Evolutionary conservation across 352 stramenopile genomes (phyloP).

Genomic region (Globisporangium takayamanum): DNA sequence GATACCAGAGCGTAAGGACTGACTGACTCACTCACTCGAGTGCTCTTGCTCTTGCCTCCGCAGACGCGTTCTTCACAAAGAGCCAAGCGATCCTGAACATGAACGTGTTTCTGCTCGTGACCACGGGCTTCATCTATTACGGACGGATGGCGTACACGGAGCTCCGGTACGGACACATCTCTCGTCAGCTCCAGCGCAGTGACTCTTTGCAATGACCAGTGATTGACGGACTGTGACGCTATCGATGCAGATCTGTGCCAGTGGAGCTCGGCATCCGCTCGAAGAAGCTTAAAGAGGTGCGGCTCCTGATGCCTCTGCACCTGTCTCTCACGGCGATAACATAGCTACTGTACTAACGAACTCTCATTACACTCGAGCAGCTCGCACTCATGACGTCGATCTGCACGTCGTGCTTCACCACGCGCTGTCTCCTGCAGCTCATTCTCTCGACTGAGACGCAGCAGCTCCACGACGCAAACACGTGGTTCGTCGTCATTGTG

Average conservation of each 20-base stretch:
- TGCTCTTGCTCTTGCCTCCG: not conserved
- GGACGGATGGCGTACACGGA: slow-evolving; percentile 77
- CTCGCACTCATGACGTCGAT: slow-evolving; percentile 74
- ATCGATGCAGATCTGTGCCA: slow-evolving; percentile 49
- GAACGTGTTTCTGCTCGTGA: slow-evolving; percentile 76
- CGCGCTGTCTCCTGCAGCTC: slow-evolving; percentile 62
- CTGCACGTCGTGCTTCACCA: slow-evolving; percentile 81
- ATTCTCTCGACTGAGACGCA: slow-evolving; percentile 58
- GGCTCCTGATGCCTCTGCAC: not conserved
- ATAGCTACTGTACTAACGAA: not conserved
- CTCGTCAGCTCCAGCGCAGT: not conserved
- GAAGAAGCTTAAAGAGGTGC: slow-evolving; percentile 74
- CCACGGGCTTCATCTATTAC: slow-evolving; percentile 68
- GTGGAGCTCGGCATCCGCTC: slow-evolving; percentile 79
- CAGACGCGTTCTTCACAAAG: slow-evolving; percentile 77
- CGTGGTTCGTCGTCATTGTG: slow-evolving; percentile 74
- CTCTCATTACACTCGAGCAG: slow-evolving; percentile 4
- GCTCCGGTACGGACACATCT: slow-evolving; percentile 34
- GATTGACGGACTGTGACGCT: too few species aligned
- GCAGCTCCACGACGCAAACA: slow-evolving; percentile 69
- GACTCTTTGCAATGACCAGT: too few species aligned
- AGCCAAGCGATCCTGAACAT: slow-evolving; percentile 77
- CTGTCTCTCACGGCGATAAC: not conserved
- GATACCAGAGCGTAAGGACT: not conserved
- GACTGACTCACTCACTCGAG: not conserved